Evolutionary conservation across 2,329 filamentous ascomycete species (phyloP).

Genomic region (Truncatella angustata): DNA sequence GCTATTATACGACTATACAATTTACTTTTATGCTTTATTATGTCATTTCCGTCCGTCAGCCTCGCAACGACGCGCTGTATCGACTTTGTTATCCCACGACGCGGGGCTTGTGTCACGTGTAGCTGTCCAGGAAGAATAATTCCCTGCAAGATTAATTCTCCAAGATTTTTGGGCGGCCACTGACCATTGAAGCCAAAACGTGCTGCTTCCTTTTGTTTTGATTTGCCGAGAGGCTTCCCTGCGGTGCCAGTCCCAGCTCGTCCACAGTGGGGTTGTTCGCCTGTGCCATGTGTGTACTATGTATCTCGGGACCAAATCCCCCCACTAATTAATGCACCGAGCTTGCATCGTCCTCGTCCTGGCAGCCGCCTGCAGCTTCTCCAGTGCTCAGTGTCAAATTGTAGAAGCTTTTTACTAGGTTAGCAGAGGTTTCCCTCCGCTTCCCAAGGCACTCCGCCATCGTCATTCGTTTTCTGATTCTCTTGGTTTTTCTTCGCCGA

Average conservation of each 20-base stretch:
- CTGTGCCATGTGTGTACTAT: no score
- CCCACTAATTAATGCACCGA: neutral
- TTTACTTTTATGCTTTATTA: constrained; percentile 1
- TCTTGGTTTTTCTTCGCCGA: neutral
- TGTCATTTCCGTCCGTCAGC: neutral
- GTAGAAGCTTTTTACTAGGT: constrained; percentile 8
- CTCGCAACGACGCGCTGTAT: neutral
- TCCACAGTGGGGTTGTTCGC: no score
- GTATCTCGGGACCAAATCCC: neutral
- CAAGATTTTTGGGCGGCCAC: neutral
- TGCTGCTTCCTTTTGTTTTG: constrained; percentile 7
- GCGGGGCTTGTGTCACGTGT: constrained; percentile 4
- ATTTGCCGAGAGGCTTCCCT: constrained; percentile 2
- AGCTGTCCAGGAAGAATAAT: neutral
- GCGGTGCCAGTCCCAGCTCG: neutral
- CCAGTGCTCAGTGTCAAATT: neutral
- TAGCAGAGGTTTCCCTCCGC: neutral
- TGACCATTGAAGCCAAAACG: constrained; percentile 3
- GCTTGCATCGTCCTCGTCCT: neutral
- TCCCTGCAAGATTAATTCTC: neutral
- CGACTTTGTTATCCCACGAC: neutral
- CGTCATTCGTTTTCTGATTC: neutral
- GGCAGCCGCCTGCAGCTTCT: neutral
- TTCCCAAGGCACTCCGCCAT: neutral
- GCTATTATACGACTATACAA: neutral